Conservation (phyloP, 2,329 filamentous ascomycete genomes). For the Colletotrichum tanaceti region DNA sequence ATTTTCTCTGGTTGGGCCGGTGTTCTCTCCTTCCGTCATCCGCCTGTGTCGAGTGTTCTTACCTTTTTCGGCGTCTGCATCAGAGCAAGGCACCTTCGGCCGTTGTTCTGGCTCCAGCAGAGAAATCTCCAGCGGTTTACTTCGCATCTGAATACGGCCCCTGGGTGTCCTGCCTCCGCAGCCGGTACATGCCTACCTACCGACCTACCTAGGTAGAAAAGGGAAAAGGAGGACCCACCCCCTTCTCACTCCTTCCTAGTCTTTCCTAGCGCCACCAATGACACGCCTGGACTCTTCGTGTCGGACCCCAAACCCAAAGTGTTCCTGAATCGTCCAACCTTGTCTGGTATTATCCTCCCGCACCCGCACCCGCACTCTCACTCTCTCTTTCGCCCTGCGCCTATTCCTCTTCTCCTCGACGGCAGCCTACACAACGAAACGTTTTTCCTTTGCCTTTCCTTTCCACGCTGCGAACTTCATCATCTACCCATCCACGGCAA, state of each 20-base stretch:
- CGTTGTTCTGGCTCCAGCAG: conserved; percentile 6
- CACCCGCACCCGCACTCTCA: conserved; percentile 32
- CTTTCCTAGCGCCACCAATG: conserved; percentile 28
- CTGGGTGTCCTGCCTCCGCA: conserved; percentile 21
- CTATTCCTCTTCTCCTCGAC: conserved; percentile 20
- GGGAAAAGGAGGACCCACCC: conserved; percentile 8
- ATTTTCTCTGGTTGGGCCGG: too few relatives aligned
- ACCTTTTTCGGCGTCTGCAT: neutral
- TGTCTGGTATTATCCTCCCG: conserved; percentile 38
- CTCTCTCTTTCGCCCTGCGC: conserved; percentile 12
- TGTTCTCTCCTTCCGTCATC: too few relatives aligned
- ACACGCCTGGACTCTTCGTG: conserved; percentile 27
- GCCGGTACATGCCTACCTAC: conserved; percentile 2
- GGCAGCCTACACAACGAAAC: conserved; percentile 6
- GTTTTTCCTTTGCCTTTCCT: neutral
- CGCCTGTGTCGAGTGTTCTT: neutral
- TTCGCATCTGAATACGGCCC: conserved; percentile 3
- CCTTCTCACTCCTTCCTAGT: neutral
- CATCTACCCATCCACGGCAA: conserved; percentile 1
- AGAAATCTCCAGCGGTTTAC: conserved; percentile 22
- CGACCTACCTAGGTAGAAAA: neutral
- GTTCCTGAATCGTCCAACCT: conserved; percentile 41
- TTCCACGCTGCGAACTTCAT: conserved; percentile 1
- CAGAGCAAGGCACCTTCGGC: neutral
- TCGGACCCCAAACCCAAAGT: conserved; percentile 40